Base-by-base conservation (phyloP, 768 basidiomycete genomes). In the Mrakia hoshinonis region DNA sequence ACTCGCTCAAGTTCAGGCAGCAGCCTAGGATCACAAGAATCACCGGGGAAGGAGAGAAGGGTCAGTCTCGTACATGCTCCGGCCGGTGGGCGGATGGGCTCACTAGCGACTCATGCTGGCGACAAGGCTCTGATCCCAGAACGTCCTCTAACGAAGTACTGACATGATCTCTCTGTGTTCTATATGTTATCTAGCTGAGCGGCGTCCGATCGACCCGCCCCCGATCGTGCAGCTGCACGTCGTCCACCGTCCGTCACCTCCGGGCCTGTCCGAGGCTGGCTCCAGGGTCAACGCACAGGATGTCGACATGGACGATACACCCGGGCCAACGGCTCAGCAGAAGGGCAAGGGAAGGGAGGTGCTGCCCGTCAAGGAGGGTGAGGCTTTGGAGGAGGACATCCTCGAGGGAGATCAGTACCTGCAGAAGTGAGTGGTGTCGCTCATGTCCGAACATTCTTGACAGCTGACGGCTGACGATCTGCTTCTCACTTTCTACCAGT, bases 161-260 rank as follows among this genome's bases (percentile, higher is more conserved):
- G 7, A 15, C 43, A 15, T 20, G 13, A 18, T 3, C 58, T 61
- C n/a, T 13, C 26, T 24, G 15, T 31, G 24, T 26, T 26, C 54
- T 55, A 13, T 24, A 55, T 26, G 11, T 9, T 24, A 3, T 24
- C 7, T 81, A 89, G 92, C 91, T 68, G 94, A 95, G 84, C 85
- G 93, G n/a, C 84, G 93, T 47, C 93, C 94, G 2, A 92, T 97
- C 78, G 93, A 97, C 82, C 94, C 94, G 0, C 92, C 93, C 0
- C 93, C 94, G 22, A 93, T 97, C 81, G 87, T 97, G n/a, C 92
- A 95, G 79, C 86, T 97, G 10, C 87, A 89, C 68, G 90, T 96
- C 68, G 83, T 91, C 75, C 89, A 92, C 81, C 87, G 51, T 11
- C 71, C 77, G 31, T 75, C 72, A 24, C 74, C 76, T 12, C 74